These are phyloP conservation scores for Tuber melanosporum DNA, from an alignment of 495 filamentous ascomycete species.

Conservation along the genomic window DNA sequence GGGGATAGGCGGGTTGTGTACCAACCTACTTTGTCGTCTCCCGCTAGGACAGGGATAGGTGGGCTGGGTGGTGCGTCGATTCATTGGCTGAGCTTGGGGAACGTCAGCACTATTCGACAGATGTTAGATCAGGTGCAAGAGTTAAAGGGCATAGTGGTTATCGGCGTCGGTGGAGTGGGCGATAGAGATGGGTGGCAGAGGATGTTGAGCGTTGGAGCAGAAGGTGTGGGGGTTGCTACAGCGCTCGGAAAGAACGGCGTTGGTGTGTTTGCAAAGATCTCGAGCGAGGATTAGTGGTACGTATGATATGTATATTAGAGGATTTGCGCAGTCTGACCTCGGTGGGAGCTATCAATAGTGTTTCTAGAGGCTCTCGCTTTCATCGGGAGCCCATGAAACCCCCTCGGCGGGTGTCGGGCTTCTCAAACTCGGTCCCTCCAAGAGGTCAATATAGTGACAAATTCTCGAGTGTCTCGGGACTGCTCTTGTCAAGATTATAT, in stretches of 20 bases:
- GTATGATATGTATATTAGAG: neutral
- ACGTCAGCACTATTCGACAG: slow-evolving; percentile 55
- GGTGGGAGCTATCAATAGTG: neutral
- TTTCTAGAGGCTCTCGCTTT: neutral
- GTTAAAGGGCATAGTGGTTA: slow-evolving; percentile 50
- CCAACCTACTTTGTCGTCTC: slow-evolving; percentile 43
- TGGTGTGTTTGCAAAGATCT: slow-evolving; percentile 54
- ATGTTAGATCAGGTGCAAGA: slow-evolving; percentile 50
- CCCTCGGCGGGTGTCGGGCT: neutral
- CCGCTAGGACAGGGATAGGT: slow-evolving; percentile 53
- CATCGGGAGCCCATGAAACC: neutral
- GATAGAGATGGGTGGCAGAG: slow-evolving; percentile 54
- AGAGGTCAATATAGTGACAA: neutral
- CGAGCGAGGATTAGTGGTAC: slow-evolving; percentile 20
- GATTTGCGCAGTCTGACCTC: neutral
- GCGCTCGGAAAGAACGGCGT: slow-evolving; percentile 57
- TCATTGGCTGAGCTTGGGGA: slow-evolving; percentile 67
- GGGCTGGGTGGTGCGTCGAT: slow-evolving; percentile 61
- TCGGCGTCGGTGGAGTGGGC: slow-evolving; percentile 62
- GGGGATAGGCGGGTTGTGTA: slow-evolving; percentile 10
- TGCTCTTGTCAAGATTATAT: neutral
- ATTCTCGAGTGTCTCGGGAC: neutral
- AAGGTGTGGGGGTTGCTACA: slow-evolving; percentile 58
- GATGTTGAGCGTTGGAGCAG: slow-evolving; percentile 60
- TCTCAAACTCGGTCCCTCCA: neutral